A percentile compares a stretch with the other conserved stretches of the same genome.
Evolutionary conservation across 1,139 yeast species (phyloP).

Genomic region (Magnusiomyces clavatus): DNA sequence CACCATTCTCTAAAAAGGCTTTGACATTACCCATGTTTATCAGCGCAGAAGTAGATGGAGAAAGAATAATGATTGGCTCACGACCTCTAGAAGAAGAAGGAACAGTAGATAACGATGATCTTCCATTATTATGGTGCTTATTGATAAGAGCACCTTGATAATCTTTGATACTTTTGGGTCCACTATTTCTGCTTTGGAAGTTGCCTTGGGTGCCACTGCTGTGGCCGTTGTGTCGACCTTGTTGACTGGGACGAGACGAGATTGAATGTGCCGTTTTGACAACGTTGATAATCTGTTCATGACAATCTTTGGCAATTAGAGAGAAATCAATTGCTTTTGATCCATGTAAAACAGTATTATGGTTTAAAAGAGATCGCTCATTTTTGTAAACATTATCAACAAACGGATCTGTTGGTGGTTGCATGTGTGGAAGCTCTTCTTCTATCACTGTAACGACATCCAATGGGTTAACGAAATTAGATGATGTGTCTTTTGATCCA

Average conservation of each 20-base stretch:
- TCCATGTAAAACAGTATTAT: slow-evolving; percentile 76
- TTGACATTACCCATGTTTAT: slow-evolving; percentile 76
- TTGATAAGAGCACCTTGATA: slow-evolving; percentile 5
- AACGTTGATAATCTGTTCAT: slow-evolving; percentile 47
- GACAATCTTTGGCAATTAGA: slow-evolving; percentile 64
- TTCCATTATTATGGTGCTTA: slow-evolving; percentile 8
- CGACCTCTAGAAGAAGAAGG: slow-evolving; percentile 6
- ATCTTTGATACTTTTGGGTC: background rate
- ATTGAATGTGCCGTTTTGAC: background rate
- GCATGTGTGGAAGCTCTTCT: background rate
- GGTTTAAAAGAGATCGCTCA: slow-evolving; percentile 68
- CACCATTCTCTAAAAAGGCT: slow-evolving; percentile 71
- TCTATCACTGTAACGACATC: slow-evolving; percentile 1
- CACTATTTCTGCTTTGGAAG: no score
- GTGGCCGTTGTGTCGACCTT: background rate
- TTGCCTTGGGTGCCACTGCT: background rate
- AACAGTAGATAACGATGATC: background rate
- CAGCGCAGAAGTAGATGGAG: slow-evolving; percentile 92
- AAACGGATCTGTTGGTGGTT: slow-evolving; percentile 43
- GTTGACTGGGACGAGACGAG: background rate
- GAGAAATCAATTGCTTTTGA: slow-evolving; percentile 55
- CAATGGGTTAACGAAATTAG: background rate
- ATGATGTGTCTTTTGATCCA: background rate
- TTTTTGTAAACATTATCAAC: slow-evolving; percentile 45
- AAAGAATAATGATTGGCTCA: slow-evolving; percentile 86